A percentile compares a stretch with the other conserved stretches of the same genome.
These are phyloP conservation scores for Primulina eburnea DNA, from an alignment of 257 asterid species.

Conservation along the genomic window DNA sequence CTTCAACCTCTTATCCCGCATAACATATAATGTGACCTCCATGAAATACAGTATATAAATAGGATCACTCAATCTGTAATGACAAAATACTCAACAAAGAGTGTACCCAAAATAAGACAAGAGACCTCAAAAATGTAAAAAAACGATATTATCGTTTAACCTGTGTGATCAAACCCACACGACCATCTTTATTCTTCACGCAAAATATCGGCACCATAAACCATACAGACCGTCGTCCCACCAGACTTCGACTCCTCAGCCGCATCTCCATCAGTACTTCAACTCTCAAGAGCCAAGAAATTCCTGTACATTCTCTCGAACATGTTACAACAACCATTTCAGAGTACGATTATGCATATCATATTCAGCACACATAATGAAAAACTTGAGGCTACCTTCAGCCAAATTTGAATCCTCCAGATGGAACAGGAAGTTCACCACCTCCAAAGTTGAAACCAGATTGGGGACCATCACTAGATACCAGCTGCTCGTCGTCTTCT, in stretches of 20 bases:
- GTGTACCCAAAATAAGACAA: constrained; percentile 20
- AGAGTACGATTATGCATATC: constrained; percentile 2
- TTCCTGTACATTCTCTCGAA: constrained; percentile 30
- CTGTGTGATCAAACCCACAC: constrained; percentile 13
- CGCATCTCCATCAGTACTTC: constrained; percentile 19
- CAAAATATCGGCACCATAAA: constrained; percentile 15
- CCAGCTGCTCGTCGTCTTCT: constrained; percentile 41
- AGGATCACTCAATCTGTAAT: constrained; percentile 11
- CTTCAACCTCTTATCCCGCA: constrained; percentile 27
- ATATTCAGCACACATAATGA: constrained; percentile 7
- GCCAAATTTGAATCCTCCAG: constrained; percentile 71
- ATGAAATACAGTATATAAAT: constrained; percentile 20
- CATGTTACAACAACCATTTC: constrained; percentile 8
- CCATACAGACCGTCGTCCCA: constrained; percentile 19
- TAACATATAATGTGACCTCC: constrained; percentile 24
- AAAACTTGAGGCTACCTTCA: constrained; percentile 35
- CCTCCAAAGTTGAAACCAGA: constrained; percentile 63
- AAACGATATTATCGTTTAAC: constrained; percentile 14
- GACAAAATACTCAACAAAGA: constrained; percentile 17
- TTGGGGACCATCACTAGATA: constrained; percentile 42
- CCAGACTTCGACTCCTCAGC: constrained; percentile 26
- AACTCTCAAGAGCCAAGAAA: constrained; percentile 13
- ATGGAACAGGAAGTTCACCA: constrained; percentile 51
- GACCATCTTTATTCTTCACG: constrained; percentile 19
- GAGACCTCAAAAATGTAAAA: constrained; percentile 24